A percentile compares a stretch with the other conserved stretches of the same genome.
Conservation (phyloP, 208 protist genomes). For the Acanthamoeba culbertsoni region DNA sequence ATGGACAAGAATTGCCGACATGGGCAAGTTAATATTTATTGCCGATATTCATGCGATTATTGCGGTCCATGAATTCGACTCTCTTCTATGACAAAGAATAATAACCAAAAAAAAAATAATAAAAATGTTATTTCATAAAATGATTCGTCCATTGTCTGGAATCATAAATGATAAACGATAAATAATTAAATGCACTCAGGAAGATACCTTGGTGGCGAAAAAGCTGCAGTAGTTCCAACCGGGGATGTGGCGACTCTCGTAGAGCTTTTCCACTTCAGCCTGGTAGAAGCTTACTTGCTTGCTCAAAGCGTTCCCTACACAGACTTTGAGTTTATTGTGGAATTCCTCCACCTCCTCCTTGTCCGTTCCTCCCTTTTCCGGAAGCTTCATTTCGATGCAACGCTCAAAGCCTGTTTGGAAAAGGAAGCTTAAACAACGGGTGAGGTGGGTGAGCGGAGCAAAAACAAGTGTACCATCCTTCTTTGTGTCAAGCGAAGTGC, state of each 20-base stretch:
- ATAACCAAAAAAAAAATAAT: no score
- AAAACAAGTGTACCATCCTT: background rate
- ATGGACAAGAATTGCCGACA: no score
- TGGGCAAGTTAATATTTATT: no score
- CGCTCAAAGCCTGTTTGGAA: background rate
- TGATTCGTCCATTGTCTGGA: no score
- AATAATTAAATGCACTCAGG: no score
- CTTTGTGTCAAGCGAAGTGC: background rate
- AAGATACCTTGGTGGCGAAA: slow-evolving; percentile 8
- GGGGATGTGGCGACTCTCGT: background rate
- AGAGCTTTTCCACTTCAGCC: slow-evolving; percentile 16
- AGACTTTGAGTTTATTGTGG: background rate
- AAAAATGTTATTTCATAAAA: background rate
- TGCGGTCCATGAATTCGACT: no score
- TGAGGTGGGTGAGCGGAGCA: background rate
- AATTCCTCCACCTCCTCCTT: slow-evolving; percentile 34
- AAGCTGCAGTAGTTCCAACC: slow-evolving; percentile 53
- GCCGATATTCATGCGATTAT: no score
- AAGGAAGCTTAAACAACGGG: no score
- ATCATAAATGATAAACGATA: no score
- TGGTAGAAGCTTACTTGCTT: slow-evolving; percentile 25
- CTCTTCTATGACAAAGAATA: no score
- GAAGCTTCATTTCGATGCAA: slow-evolving; percentile 18
- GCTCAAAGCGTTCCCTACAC: background rate
- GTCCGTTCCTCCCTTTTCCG: background rate